Conservation (phyloP, 495 filamentous ascomycete genomes). For the Talaromyces trachyspermus region DNA sequence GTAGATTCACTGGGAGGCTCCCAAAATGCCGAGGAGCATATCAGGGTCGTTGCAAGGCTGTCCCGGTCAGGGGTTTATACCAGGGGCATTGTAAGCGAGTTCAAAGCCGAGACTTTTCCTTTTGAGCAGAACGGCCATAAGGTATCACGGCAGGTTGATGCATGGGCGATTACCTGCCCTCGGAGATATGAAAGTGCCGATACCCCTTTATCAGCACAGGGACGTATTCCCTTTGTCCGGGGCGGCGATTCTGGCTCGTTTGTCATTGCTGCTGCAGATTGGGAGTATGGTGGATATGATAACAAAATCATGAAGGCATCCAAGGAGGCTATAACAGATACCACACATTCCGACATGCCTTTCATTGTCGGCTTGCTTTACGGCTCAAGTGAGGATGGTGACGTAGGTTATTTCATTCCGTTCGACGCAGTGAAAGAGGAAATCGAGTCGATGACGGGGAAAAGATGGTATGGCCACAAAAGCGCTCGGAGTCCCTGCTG, state of each 20-base stretch:
- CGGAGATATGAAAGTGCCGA: not conserved
- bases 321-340: too few species aligned
- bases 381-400: not conserved
- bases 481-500: not conserved
- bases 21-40: not conserved
- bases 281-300: not conserved
- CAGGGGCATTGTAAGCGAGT: not conserved
- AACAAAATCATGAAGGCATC: not conserved
- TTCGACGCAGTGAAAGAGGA: not conserved
- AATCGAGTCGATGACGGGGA: not conserved
- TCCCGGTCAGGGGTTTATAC: not conserved
- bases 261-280: not conserved
- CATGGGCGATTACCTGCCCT: not conserved
- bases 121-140: not conserved
- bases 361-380: not conserved
- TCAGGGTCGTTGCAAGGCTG: not conserved
- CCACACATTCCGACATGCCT: not conserved
- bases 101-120: not conserved
- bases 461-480: not conserved
- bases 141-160: not conserved
- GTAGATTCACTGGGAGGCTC: not conserved
- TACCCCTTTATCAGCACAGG: not conserved
- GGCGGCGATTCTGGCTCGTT: not conserved
- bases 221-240: not conserved
- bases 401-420: not conserved